Percentiles rank a stretch among this genome's conserved stretches.
Conservation (phyloP, 2,329 filamentous ascomycete species). For the Aciculosporium take region DNA sequence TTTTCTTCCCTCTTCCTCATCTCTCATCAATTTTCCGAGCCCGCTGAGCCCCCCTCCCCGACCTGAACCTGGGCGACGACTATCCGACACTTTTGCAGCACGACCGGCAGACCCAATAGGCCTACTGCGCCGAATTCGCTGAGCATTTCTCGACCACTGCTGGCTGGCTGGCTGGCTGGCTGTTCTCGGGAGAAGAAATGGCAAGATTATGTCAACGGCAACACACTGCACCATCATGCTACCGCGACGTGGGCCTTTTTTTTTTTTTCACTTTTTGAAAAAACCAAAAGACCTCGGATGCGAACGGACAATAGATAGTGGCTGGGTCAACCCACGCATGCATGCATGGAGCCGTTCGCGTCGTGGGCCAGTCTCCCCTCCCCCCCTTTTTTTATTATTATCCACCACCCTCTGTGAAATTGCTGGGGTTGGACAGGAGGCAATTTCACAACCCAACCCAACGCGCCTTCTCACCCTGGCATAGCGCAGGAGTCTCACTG, state of each 20-base stretch:
- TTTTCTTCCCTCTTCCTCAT: neutral
- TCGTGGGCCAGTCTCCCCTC: conserved; percentile 2
- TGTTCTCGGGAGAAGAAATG: too few species aligned
- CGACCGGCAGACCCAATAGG: too few species aligned
- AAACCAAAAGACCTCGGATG: conserved; percentile 4
- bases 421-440: too few species aligned
- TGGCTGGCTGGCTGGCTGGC: too few species aligned
- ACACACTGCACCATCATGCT: too few species aligned
- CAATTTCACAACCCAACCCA: conserved; percentile 10
- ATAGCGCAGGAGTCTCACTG: conserved; percentile 2
- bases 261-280: too few species aligned
- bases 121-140: too few species aligned
- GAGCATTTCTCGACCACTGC: too few species aligned
- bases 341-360: conserved; percentile 6
- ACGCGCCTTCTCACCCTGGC: conserved; percentile 11
- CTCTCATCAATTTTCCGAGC: neutral
- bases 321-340: conserved; percentile 10
- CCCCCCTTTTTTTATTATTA: too few species aligned
- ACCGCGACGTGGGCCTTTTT: too few species aligned
- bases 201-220: too few species aligned
- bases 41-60: neutral
- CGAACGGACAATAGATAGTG: neutral
- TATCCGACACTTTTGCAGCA: neutral
- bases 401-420: conserved; percentile 13
- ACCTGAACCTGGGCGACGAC: neutral